phyloP scores from a whole-genome alignment of 352 stramenopile species.

The Thraustotheca clavata region DNA sequence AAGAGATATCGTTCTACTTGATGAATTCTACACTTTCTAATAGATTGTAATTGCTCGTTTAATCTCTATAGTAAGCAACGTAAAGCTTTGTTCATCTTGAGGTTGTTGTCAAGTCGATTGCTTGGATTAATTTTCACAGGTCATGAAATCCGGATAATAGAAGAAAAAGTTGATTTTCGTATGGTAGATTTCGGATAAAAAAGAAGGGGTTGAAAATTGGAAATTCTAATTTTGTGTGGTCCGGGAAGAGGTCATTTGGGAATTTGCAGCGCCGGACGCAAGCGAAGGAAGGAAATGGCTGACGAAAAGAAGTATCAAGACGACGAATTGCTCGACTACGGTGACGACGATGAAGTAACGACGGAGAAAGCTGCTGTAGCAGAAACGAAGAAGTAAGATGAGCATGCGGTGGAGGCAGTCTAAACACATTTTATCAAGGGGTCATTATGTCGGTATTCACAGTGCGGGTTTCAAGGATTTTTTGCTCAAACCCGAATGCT shows the following conservation, averaged over 20 bases:
- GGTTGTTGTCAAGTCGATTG: too few relatives aligned
- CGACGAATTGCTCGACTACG: slow-evolving; percentile 85
- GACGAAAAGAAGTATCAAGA: slow-evolving; percentile 87
- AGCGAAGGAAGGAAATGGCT: slow-evolving; percentile 44
- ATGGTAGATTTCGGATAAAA: not conserved
- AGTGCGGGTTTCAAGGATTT: slow-evolving; percentile 99
- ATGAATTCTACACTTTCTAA: too few relatives aligned
- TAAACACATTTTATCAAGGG: slow-evolving; percentile 54
- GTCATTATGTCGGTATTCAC: slow-evolving; percentile 99
- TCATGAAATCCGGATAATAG: not conserved
- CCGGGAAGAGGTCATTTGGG: not conserved
- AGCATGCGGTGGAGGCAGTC: not conserved
- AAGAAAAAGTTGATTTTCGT: not conserved
- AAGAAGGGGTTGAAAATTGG: slow-evolving; percentile 7
- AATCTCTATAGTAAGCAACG: too few relatives aligned
- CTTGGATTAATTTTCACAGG: not conserved
- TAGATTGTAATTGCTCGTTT: too few relatives aligned
- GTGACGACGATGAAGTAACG: slow-evolving; percentile 78
- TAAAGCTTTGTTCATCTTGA: too few relatives aligned
- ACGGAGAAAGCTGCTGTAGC: slow-evolving; percentile 65
- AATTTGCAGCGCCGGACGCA: slow-evolving; percentile 19
- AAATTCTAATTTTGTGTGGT: slow-evolving; percentile 22
- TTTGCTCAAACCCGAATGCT: slow-evolving; percentile 98
- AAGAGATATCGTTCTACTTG: too few relatives aligned
- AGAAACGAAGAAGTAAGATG: slow-evolving; percentile 85